Evolutionary conservation across 495 filamentous ascomycete genomes (phyloP), one percentile per base, ranked within the genome.

Genomic region (Penicillium canariense): DNA sequence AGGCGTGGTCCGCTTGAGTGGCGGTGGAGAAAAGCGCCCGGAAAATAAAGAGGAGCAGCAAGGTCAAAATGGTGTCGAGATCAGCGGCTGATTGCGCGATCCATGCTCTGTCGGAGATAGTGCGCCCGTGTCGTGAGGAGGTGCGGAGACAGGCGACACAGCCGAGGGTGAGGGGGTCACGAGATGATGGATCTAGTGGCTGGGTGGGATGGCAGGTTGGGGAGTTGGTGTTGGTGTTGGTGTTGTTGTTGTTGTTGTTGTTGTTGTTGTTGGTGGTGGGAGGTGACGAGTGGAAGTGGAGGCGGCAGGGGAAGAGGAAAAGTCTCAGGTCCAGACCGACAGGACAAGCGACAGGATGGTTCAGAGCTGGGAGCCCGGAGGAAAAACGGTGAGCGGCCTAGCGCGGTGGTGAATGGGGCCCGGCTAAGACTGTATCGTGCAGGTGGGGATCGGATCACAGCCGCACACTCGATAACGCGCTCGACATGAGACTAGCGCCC

Each of bases 81-180:
- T 67, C 62, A 61, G 58, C 60, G 59, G 64, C 50, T 63, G 59
- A 63, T 59, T 61, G 56, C 60, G 62, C 54, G 58, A 50, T 30
- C 49, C 50, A 57, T 54, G 42, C 45, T 55, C 61, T 44, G 51
- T 58, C 54, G 58, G 49, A 58, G 56, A 55, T 62, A 38, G 47
- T 42, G 55, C 43, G 47, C 39, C 23, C 44, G 27, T 28, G 44
- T 34, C 49, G 44, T 49, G 35, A 55, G 45, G 50, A 56, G 57
- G 31, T 48, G 46, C 46, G 46, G 46, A 34, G 46, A 25, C 18
- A 27, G 8, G 40, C n/a, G 7, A 46, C 9, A 7, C 43, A 30
- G 43, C 43, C 43, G 43, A 46, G 27, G 17, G 25, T 42, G 58
- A 36, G 52, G 48, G 54, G n/a, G n/a, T n/a, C n/a, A n/a, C n/a